Evolutionary conservation across 257 asterid species (phyloP).

Genomic region (Nicotiana attenuata): DNA sequence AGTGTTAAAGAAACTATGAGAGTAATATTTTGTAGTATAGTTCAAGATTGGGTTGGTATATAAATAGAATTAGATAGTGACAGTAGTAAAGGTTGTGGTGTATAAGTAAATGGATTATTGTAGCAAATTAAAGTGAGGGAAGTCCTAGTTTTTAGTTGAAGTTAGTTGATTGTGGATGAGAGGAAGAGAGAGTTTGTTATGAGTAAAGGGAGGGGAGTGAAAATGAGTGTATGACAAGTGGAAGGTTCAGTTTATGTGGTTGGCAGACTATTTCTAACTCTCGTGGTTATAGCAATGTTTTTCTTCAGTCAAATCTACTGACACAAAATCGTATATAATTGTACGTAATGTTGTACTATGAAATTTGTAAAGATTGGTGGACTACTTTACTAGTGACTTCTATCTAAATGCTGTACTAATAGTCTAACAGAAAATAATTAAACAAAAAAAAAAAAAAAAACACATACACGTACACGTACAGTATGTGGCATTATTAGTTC

Average conservation of each 20-base stretch:
- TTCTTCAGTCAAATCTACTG: not conserved
- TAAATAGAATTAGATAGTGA: conserved; percentile 20
- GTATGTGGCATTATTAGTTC: too few relatives aligned
- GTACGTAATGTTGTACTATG: not conserved
- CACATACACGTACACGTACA: too few relatives aligned
- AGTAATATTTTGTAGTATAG: not conserved
- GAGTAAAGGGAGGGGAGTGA: conserved; percentile 24
- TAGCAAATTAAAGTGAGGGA: conserved; percentile 27
- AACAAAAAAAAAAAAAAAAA: too few relatives aligned
- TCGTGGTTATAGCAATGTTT: conserved; percentile 24
- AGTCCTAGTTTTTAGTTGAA: conserved; percentile 60
- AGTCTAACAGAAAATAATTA: not conserved
- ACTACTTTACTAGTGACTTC: not conserved
- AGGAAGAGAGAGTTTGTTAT: conserved; percentile 13
- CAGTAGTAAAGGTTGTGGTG: conserved; percentile 23
- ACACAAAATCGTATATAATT: not conserved
- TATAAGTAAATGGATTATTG: conserved; percentile 11
- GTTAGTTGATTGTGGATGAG: conserved; percentile 51
- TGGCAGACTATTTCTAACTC: conserved; percentile 27
- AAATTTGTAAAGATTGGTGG: not conserved
- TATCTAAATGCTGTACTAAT: not conserved
- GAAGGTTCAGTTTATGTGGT: conserved; percentile 23
- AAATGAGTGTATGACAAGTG: conserved; percentile 30
- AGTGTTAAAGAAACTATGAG: not conserved
- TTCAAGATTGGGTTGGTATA: not conserved